Evolutionary conservation across 106 monocot genomes (phyloP).

Genomic region (Phalaenopsis equestris): DNA sequence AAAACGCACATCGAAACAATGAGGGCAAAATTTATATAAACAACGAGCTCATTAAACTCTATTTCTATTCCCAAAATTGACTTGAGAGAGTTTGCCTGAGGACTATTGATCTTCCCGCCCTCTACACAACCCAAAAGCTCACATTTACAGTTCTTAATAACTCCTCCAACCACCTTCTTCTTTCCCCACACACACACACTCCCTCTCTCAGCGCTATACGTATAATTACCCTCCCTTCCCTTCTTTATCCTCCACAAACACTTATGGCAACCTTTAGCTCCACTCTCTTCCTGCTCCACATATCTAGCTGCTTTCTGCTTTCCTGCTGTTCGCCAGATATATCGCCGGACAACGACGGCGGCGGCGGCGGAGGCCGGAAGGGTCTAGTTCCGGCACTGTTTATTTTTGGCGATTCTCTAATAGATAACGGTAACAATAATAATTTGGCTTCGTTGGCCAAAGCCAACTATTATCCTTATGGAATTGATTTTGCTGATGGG

Average conservation of each 20-base stretch:
- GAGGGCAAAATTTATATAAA: too few species aligned
- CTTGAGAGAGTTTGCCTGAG: too few species aligned
- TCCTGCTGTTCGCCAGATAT: neutral
- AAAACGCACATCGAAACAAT: too few species aligned
- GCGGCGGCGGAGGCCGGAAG: conserved; percentile 5
- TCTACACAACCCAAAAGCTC: neutral
- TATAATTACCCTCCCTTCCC: neutral
- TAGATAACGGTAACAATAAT: conserved; percentile 90
- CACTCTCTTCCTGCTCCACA: neutral
- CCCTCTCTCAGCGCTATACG: neutral
- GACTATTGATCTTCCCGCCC: too few species aligned
- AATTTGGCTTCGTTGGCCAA: conserved; percentile 65
- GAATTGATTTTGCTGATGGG: conserved; percentile 79
- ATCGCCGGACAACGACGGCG: neutral
- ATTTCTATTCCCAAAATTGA: too few species aligned
- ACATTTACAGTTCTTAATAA: neutral
- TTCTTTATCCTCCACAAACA: neutral
- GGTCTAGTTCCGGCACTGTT: conserved; percentile 86
- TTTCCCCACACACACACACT: neutral
- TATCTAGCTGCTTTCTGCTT: neutral
- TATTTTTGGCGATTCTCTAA: conserved; percentile 90
- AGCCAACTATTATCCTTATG: conserved; percentile 94
- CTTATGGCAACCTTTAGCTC: neutral
- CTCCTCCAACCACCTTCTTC: neutral
- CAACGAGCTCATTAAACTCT: too few species aligned